phyloP scores from a whole-genome alignment of 2,329 filamentous ascomycete genomes.

The Xylaria sp. region DNA sequence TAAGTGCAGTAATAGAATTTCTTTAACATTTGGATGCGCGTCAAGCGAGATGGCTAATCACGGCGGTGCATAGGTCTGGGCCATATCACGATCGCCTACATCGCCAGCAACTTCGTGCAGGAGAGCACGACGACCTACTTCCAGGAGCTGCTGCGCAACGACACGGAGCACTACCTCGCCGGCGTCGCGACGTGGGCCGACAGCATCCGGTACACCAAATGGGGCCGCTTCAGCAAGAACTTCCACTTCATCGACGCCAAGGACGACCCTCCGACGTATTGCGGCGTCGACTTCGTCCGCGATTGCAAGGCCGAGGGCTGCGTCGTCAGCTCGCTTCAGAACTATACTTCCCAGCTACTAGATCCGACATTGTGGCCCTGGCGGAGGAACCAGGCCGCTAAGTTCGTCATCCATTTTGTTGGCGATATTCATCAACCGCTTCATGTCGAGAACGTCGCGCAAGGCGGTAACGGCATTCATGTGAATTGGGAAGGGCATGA shows the following conservation, averaged over 20 bases:
- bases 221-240: slow-evolving; percentile 69
- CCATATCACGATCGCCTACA: slow-evolving; percentile 73
- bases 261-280: slow-evolving; percentile 68
- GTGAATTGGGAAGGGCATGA: slow-evolving; percentile 68
- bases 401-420: slow-evolving; percentile 75
- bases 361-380: slow-evolving; percentile 58
- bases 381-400: slow-evolving; percentile 68
- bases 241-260: slow-evolving; percentile 79
- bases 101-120: slow-evolving; percentile 70
- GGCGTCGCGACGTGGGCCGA: slow-evolving; percentile 75
- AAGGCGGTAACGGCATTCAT: slow-evolving; percentile 75
- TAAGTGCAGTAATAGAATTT: slow-evolving; percentile 45
- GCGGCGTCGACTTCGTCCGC: slow-evolving; percentile 68
- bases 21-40: neutral
- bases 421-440: slow-evolving; percentile 77
- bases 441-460: slow-evolving; percentile 71
- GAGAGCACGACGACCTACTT: slow-evolving; percentile 67
- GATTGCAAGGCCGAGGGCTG: slow-evolving; percentile 73
- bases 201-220: slow-evolving; percentile 71
- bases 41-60: slow-evolving; percentile 30
- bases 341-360: slow-evolving; percentile 68
- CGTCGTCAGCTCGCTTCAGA: slow-evolving; percentile 69
- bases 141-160: slow-evolving; percentile 66
- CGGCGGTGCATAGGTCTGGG: slow-evolving; percentile 63
- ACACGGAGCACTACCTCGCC: slow-evolving; percentile 68